These are phyloP conservation scores for Pythium volutum DNA, from an alignment of 352 stramenopile genomes.

Conservation along the genomic window DNA sequence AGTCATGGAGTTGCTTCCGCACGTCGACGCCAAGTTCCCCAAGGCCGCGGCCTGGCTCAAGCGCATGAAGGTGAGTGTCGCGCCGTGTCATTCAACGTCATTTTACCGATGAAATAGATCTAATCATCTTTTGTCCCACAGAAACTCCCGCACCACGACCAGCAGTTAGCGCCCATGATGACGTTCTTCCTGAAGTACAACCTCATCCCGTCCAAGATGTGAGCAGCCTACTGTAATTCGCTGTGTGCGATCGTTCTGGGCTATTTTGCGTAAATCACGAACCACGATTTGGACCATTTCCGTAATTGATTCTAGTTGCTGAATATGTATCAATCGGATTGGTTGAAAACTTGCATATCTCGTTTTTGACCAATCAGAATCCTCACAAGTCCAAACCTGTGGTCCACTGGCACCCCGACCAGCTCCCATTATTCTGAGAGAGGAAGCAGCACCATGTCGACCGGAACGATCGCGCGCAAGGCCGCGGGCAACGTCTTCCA, in stretches of 20 bases:
- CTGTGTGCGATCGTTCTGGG: too few species aligned
- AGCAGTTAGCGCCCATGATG: conserved; percentile 62
- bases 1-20: conserved; percentile 52
- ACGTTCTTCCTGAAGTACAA: conserved; percentile 74
- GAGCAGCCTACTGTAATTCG: too few species aligned
- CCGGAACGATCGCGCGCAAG: conserved; percentile 18
- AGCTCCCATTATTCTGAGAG: neutral
- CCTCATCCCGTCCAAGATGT: conserved; percentile 29
- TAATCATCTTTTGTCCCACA: conserved; percentile 16
- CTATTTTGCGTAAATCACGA: neutral
- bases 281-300: neutral
- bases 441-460: conserved; percentile 24
- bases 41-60: conserved; percentile 54
- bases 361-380: neutral
- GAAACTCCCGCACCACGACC: conserved; percentile 57
- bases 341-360: conserved; percentile 10
- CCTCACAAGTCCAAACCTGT: neutral
- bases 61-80: conserved; percentile 82
- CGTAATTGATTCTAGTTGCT: neutral
- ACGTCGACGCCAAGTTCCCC: conserved; percentile 51
- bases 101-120: neutral
- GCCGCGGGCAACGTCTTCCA: conserved; percentile 63
- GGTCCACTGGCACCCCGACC: neutral
- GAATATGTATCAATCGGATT: conserved; percentile 9
- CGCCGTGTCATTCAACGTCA: too few species aligned